Percentiles rank a stretch among this genome's conserved stretches.
Conservation (phyloP, 1,139 yeast genomes). For the Geotrichum klebahnii region DNA sequence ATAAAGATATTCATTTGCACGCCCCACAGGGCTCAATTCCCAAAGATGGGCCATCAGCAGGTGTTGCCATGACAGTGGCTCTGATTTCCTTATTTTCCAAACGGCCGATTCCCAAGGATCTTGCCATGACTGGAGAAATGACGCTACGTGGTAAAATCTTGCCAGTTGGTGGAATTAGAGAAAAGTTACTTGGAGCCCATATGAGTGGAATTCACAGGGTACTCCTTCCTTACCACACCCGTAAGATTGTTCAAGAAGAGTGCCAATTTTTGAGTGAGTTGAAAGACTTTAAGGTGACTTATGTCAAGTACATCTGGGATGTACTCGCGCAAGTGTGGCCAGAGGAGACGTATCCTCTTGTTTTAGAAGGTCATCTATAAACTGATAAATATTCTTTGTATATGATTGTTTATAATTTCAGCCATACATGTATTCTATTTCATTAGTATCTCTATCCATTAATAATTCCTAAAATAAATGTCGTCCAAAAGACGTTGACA, state of each 20-base stretch:
- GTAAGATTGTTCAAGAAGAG: conserved; percentile 66
- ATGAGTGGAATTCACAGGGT: conserved; percentile 58
- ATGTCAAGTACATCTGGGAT: conserved; percentile 76
- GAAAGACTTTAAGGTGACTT: conserved; percentile 54
- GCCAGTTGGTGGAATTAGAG: conserved; percentile 87
- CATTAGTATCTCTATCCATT: conserved; percentile 7
- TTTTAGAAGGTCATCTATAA: conserved; percentile 21
- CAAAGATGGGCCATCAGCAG: conserved; percentile 94
- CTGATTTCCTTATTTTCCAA: conserved; percentile 66
- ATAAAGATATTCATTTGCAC: conserved; percentile 69
- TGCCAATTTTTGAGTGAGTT: conserved; percentile 45
- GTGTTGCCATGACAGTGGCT: conserved; percentile 82
- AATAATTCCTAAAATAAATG: conserved; percentile 36
- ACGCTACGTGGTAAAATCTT: conserved; percentile 80
- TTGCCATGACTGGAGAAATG: conserved; percentile 94
- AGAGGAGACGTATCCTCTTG: conserved; percentile 19
- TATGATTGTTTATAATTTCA: not conserved
- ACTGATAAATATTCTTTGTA: not conserved
- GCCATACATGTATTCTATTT: too few species aligned
- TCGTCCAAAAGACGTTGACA: conserved; percentile 40
- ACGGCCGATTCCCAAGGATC: conserved; percentile 58
- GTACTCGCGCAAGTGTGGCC: conserved; percentile 66
- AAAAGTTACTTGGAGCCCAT: conserved; percentile 81
- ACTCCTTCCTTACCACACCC: conserved; percentile 67
- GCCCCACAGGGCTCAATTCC: conserved; percentile 87